Evolutionary conservation across 208 protist genomes (phyloP), one percentile per base, ranked within the genome.

Genomic region (Wallacemonas sp.): DNA sequence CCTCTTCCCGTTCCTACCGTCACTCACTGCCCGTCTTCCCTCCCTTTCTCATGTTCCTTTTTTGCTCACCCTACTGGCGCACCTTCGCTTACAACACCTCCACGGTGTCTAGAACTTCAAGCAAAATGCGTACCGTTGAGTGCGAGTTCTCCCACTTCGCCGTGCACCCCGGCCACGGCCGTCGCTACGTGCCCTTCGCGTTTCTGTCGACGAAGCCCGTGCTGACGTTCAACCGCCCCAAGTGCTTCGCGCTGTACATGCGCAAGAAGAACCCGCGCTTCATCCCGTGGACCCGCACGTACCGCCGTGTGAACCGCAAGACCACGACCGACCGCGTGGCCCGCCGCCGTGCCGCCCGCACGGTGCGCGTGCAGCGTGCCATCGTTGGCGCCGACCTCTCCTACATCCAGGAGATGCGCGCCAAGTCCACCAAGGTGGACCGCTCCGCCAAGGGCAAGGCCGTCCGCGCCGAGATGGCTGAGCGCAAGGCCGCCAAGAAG

Each of bases 211-310:
- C 93, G 75, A 96, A 94, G 89, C 93, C 93, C 52, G 93, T 97
- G 69, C 85, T 97, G 84, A 92, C 91, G 54, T 97, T 97, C 81
- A 73, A 82, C 52, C 78, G 81, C 69, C 85, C 87, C 46, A 96
- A 96, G 86, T 94, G 90, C 82, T 87, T 91, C 57, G 87, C 77
- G 36, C 73, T 96, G 78, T 97, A 94, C 89, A 89, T 92, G 83
- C 87, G 88, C 78, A 97, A 97, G 89, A 97, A 96, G 89, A 97
- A 97, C 87, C 91, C 93, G 57, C 88, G 91, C 67, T 94, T 93
- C 78, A 61, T 97, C 61, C 76, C 79, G 67, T 97, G 93, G 93
- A 97, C 93, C 73, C 85, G 88, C 79, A 91, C 91, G 68, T 97
- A 95, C 91, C 90, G 93, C 72, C 86, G 89, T 69, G 89, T 95